Base-by-base conservation (phyloP, 805 yeast species). In the Zygosaccharomyces kombuchaensis region DNA sequence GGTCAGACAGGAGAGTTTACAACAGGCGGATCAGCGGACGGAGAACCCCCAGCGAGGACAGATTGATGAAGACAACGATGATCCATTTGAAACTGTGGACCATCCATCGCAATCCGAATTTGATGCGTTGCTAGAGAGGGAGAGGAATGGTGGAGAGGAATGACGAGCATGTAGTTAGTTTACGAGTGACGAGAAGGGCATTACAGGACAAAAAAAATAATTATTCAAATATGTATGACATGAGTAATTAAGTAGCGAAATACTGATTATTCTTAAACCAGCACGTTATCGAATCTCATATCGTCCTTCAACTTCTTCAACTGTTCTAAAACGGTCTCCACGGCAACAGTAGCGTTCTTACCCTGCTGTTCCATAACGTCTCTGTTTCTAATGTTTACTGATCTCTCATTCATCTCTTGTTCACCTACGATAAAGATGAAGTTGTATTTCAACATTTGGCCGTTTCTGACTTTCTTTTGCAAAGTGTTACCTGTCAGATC, bases 381-480 rank as follows among this genome's bases (percentile, higher is more conserved):
- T 76, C 99, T 86, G 75, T 89, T 88, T 79, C 99, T 88, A 57
- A 93, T 85, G 67, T 93, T 93, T 57, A 93, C 99, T 56, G 90
- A 76, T 53, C 77, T 69, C 57, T 81, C 78, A 53, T 72, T 72
- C 75, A 84, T 78, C 74, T 93, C 99, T 63, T 87, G 89, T 66
- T 87, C 96, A 70, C 99, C 99, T 55, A 93, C 99, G 67, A 89
- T 86, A 70, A 91, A 89, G 63, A 91, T 86, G 72, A 89, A 93
- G 77, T 93, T 93, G 75, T 89, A 93, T 70, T 86, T 89, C 73
- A 84, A 82, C 65, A 91, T 65, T 77, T 93, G 98, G 62, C 97
- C 99, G 58, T 80, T 86, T 79, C 99, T 88, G 51, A 93, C 89
- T 83, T 93, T 93, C 91, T 93, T 93, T 69, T 87, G 96, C 69